Base-by-base conservation (phyloP, 768 basidiomycete species). In the Tubosaeta brunneosetosa region DNA sequence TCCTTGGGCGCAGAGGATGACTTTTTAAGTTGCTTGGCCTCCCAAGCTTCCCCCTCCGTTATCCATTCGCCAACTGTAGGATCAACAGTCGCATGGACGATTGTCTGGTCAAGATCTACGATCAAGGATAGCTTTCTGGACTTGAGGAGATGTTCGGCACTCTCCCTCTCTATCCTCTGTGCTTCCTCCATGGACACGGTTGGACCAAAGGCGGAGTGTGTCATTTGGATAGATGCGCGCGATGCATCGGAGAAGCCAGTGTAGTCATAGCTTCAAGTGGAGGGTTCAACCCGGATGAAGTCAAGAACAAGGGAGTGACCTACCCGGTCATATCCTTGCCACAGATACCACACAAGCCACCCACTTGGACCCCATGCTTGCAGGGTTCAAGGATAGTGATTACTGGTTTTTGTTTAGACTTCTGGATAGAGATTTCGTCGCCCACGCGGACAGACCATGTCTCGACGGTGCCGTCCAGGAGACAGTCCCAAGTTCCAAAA, bases 41-140 rank as follows among this genome's bases (percentile, higher is more conserved):
- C 88, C 88, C 88, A 92, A 41, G 80, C 80, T 64, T 86, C 83
- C 19, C 90, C 90, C 59, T 93, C 91, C 3, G 79, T 67, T 62
- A 97, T 90, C 97, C 97, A 98, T 67, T 97, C 95, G 31, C 93
- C 94, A 2, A 98, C 92, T 0, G 97, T 98, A 5, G 97, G 95
- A 71, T 99, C 97, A 25, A 97, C 94, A 0, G 95, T 97, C 8
- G 97, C 95, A 64, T 99, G 97, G 4, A 99, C 91, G 66, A 98
- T 94, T 12, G 97, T 99, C 69, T 99, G 97, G 72, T 99, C 97
- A 32, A 99, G 81, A 75, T 99, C 97, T 61, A 99, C 95, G 59
- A 99, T 97, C 46, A 99, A 84, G 32, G 91, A 92, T 31, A 99
- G 83, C 67, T 85, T 92, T 49, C 84, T 80, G 5, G 80, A 74